Base-by-base conservation (phyloP, 129 eudicot species). In the Cynara cardunculus region DNA sequence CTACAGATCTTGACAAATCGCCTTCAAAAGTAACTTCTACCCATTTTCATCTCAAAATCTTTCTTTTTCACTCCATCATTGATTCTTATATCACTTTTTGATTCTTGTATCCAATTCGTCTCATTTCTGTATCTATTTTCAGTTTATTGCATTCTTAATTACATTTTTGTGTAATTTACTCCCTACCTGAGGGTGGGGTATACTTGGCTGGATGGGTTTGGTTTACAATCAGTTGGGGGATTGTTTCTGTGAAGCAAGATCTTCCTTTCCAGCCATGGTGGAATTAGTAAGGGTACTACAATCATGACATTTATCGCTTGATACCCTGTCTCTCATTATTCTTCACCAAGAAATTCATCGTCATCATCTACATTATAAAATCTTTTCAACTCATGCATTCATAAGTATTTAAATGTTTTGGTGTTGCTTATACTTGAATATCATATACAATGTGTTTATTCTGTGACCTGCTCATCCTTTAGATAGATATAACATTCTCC, bases 1-100 rank as follows among this genome's bases (percentile, higher is more conserved):
- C 84, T 89, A 7, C 91, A 91, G 89, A 84, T 91, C 89, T 87
- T 91, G 49, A 78, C 89, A 0, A 89, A 84, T 84, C 93, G 96
- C 71, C 78, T 87, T 83, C 88, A 91, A 62, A 87, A 82, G 96
- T 91, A 81, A 72, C 69, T 21, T 28, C 8, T 1, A 26, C 8
- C 53, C 39, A 32, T 11, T 69, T 78, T 46, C 66, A 77, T 24
- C 39, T 13, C 64, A 2, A 14, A 24, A 35, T 76, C 62, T 65
- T 2, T 53, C 67, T 19, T 25, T 22, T 72, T 68, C 35, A n/a
- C 74, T 31, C 73, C 49, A 64, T 73, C 14, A 41, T 22, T n/a
- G 0, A 18, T 64, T 46, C 49, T 49, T 53, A 4, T 32, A 21
- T 69, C 64, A 53, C 64, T 53, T 53, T 12, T 12, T 53, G 64